phyloP scores from a whole-genome alignment of 2,329 filamentous ascomycete species.

The Pyrenochaeta sp. region DNA sequence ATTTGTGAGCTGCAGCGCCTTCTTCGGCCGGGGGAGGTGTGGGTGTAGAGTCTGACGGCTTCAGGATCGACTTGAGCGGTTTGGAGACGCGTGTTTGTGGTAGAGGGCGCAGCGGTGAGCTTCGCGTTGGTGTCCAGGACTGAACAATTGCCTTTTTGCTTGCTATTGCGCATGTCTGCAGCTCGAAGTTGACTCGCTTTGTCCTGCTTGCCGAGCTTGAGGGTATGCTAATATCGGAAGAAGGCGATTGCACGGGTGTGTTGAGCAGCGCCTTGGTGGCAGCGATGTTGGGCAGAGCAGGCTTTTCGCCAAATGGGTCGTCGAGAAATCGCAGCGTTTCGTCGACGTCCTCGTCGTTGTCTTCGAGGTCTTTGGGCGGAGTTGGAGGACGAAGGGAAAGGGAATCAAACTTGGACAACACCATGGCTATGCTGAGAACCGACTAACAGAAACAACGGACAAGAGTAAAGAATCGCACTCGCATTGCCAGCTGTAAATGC shows the following conservation, averaged over 20 bases:
- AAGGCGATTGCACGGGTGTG: constrained; percentile 55
- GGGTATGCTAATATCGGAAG: constrained; percentile 49
- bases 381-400: constrained; percentile 64
- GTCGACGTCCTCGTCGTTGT: constrained; percentile 46
- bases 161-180: constrained; percentile 66
- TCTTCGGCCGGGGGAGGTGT: constrained; percentile 48
- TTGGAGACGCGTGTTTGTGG: constrained; percentile 62
- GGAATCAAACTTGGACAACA: constrained; percentile 53
- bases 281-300: constrained; percentile 29
- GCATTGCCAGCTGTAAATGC: constrained; percentile 34
- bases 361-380: constrained; percentile 59
- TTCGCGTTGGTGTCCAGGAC: constrained; percentile 45
- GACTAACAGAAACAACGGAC: constrained; percentile 31
- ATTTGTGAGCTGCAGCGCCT: constrained; percentile 55
- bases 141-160: constrained; percentile 51
- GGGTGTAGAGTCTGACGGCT: constrained; percentile 63
- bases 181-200: constrained; percentile 67
- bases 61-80: constrained; percentile 81
- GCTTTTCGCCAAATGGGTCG: constrained; percentile 50
- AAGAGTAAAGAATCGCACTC: constrained; percentile 20
- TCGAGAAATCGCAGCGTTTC: constrained; percentile 55
- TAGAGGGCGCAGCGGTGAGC: constrained; percentile 56
- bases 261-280: constrained; percentile 34
- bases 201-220: constrained; percentile 46
- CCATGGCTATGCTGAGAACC: constrained; percentile 50